A percentile compares a stretch with the other conserved stretches of the same genome.
These are phyloP conservation scores for Euphorbia peplus DNA, from an alignment of 345 rosid species.

Conservation along the genomic window DNA sequence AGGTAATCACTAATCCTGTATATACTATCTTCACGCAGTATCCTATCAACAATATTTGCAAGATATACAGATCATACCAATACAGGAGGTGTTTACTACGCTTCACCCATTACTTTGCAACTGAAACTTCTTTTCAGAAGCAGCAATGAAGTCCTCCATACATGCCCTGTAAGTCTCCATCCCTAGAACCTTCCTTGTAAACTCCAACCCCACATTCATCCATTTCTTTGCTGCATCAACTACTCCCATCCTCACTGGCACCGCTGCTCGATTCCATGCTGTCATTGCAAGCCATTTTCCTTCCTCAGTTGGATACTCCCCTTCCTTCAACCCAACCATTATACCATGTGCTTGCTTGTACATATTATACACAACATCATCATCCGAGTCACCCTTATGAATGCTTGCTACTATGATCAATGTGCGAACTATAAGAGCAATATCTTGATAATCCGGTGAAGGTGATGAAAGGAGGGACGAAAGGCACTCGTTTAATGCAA, in stretches of 20 bases:
- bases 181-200: constrained; percentile 62
- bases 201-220: constrained; percentile 65
- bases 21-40: neutral
- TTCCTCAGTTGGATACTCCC: constrained; percentile 82
- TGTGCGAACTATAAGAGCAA: constrained; percentile 67
- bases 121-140: constrained; percentile 42
- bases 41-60: neutral
- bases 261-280: constrained; percentile 88
- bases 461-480: constrained; percentile 62
- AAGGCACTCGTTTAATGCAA: constrained; percentile 71
- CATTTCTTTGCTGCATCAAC: constrained; percentile 68
- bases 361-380: constrained; percentile 49
- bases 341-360: constrained; percentile 83
- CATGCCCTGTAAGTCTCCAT: constrained; percentile 76
- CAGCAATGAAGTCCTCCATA: constrained; percentile 72
- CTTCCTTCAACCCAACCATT: constrained; percentile 85
- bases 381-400: constrained; percentile 69
- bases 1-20: neutral
- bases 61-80: constrained; percentile 4
- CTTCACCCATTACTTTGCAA: constrained; percentile 20
- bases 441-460: constrained; percentile 57
- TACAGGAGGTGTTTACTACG: constrained; percentile 11
- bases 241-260: constrained; percentile 67
- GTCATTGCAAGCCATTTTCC: constrained; percentile 96
- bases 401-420: constrained; percentile 55